Conservation (phyloP, 2,329 filamentous ascomycete genomes). For the Scolecobasidium constrictum region DNA sequence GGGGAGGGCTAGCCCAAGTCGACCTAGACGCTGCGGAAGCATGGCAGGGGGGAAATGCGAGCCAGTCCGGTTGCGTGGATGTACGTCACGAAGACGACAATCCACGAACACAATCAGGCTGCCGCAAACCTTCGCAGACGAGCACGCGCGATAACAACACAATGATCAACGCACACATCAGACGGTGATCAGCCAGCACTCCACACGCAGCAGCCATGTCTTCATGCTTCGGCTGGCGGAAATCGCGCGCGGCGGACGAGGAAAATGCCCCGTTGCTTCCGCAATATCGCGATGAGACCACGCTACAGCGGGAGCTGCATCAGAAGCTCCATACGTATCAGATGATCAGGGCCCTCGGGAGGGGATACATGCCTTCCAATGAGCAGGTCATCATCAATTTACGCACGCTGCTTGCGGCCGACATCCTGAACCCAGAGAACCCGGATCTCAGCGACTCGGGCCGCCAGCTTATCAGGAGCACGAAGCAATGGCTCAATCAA, state of each 20-base stretch:
- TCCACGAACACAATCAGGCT: too few relatives aligned
- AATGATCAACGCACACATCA: too few relatives aligned
- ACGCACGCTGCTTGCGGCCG: constrained; percentile 64
- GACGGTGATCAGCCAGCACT: too few relatives aligned
- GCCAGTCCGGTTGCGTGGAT: too few relatives aligned
- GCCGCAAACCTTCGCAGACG: too few relatives aligned
- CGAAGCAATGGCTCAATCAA: constrained; percentile 62
- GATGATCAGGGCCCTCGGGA: constrained; percentile 70
- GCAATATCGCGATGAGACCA: constrained; percentile 72
- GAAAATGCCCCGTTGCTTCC: constrained; percentile 58
- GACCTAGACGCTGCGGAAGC: too few relatives aligned
- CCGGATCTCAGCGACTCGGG: constrained; percentile 69
- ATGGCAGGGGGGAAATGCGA: too few relatives aligned
- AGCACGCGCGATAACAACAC: too few relatives aligned
- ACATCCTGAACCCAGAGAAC: constrained; percentile 66
- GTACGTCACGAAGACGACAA: too few relatives aligned
- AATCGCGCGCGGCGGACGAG: constrained; percentile 32
- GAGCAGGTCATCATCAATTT: constrained; percentile 74
- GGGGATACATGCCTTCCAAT: constrained; percentile 87
- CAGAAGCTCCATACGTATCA: constrained; percentile 91
- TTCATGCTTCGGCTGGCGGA: constrained; percentile 54
- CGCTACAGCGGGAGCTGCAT: constrained; percentile 64
- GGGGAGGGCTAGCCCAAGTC: too few relatives aligned
- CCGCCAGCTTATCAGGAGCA: constrained; percentile 58
- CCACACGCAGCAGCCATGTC: constrained; percentile 35